Conservation (phyloP, 2,329 filamentous ascomycete genomes). For the Exophiala alcalophila region DNA sequence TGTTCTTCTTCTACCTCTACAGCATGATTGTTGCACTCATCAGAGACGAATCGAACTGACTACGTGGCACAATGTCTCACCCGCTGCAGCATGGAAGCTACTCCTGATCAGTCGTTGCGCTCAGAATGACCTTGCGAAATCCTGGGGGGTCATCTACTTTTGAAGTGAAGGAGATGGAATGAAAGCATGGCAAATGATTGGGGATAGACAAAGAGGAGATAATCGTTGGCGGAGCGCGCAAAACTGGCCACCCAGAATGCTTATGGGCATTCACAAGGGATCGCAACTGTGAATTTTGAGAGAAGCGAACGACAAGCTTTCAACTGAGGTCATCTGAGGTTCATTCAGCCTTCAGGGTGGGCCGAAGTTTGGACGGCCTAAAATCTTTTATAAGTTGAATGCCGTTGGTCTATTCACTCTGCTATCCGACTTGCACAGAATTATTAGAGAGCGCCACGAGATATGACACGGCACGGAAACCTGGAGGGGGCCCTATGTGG, state of each 20-base stretch:
- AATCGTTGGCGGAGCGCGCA: too few relatives aligned
- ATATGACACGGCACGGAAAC: not conserved
- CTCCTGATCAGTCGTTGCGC: constrained; percentile 7
- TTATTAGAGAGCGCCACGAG: constrained; percentile 1
- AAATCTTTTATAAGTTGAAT: too few relatives aligned
- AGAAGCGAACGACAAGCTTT: too few relatives aligned
- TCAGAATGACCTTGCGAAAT: constrained; percentile 1
- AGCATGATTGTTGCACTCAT: constrained; percentile 98
- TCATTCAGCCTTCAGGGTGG: too few relatives aligned
- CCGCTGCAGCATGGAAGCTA: constrained; percentile 38
- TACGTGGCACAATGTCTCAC: constrained; percentile 38
- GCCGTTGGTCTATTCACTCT: constrained; percentile 2
- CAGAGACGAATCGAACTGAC: constrained; percentile 84
- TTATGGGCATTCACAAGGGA: too few relatives aligned
- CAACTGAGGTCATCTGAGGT: too few relatives aligned
- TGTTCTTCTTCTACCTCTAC: constrained; percentile 99
- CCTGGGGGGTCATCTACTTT: not conserved
- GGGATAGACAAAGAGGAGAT: too few relatives aligned
- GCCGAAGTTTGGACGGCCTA: too few relatives aligned
- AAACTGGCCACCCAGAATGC: too few relatives aligned
- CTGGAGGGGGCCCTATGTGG: too few relatives aligned
- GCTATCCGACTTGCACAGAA: constrained; percentile 2
- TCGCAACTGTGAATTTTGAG: too few relatives aligned
- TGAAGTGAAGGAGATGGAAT: not conserved
- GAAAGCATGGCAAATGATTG: too few relatives aligned